Conservation (phyloP, 1,284 basidiomycete genomes). For the Mycena citricolor region DNA sequence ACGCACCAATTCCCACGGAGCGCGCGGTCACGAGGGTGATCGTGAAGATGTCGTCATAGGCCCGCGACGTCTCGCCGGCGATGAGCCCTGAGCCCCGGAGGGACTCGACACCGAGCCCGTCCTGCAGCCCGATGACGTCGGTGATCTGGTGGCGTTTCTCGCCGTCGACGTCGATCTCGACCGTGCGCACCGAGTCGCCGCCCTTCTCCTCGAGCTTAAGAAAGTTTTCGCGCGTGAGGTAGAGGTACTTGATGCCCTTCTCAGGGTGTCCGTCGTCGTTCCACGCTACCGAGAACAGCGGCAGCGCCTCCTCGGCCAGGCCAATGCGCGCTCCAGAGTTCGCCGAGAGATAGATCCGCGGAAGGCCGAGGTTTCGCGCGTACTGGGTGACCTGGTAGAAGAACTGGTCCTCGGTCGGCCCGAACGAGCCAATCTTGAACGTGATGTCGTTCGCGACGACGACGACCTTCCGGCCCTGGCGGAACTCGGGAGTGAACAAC, state of each 20-base stretch:
- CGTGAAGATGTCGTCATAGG: slow-evolving; percentile 99
- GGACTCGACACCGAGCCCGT: slow-evolving; percentile 98
- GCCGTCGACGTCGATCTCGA: slow-evolving; percentile 84
- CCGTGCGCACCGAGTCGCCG: slow-evolving; percentile 75
- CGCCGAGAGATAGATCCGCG: slow-evolving; percentile 96
- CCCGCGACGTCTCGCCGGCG: slow-evolving; percentile 96
- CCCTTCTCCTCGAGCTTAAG: slow-evolving; percentile 84
- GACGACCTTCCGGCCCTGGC: slow-evolving; percentile 83
- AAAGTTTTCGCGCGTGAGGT: slow-evolving; percentile 86
- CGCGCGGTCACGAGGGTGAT: slow-evolving; percentile 98
- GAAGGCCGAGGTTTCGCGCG: slow-evolving; percentile 85
- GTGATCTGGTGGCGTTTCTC: slow-evolving; percentile 92
- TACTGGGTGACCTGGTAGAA: slow-evolving; percentile 96
- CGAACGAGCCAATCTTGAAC: slow-evolving; percentile 98
- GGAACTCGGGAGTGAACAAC: slow-evolving; percentile 91
- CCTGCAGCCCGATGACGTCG: slow-evolving; percentile 93
- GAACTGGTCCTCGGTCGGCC: slow-evolving; percentile 93
- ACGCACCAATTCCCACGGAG: slow-evolving; percentile 98
- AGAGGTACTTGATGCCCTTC: slow-evolving; percentile 97
- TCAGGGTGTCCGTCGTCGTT: slow-evolving; percentile 79
- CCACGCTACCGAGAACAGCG: slow-evolving; percentile 93
- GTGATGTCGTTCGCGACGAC: slow-evolving; percentile 99
- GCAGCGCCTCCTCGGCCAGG: slow-evolving; percentile 89
- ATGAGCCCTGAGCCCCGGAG: slow-evolving; percentile 96
- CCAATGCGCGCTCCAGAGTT: slow-evolving; percentile 98